These are phyloP conservation scores for Atractiella rhizophila DNA, from an alignment of 768 basidiomycete species.

Conservation along the genomic window DNA sequence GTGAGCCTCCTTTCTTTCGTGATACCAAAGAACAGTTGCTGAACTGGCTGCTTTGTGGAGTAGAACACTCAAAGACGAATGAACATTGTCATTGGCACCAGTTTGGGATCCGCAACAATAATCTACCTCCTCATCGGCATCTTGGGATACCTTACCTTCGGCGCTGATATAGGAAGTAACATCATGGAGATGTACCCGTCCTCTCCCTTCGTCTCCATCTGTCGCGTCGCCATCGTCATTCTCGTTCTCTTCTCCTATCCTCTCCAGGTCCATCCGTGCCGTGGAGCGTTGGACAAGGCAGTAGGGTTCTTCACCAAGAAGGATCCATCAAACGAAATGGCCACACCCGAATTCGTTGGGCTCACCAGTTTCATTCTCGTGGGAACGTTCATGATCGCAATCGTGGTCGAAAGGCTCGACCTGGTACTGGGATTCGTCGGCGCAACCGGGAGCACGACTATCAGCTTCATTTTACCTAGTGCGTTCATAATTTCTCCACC, in stretches of 20 bases:
- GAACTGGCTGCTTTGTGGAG: neutral
- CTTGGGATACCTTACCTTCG: conserved; percentile 18
- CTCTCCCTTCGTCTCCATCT: conserved; percentile 72
- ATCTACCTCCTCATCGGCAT: conserved; percentile 61
- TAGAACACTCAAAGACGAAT: conserved; percentile 52
- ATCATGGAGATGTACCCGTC: conserved; percentile 27
- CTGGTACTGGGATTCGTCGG: conserved; percentile 92
- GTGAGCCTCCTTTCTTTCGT: neutral
- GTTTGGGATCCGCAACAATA: conserved; percentile 58
- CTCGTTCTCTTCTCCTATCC: conserved; percentile 68
- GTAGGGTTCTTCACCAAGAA: conserved; percentile 33
- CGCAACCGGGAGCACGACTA: conserved; percentile 83
- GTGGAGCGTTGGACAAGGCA: conserved; percentile 75
- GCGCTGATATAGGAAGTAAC: conserved; percentile 34
- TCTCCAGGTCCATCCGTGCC: conserved; percentile 75
- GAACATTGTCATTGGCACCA: conserved; percentile 62
- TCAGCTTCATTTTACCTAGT: conserved; percentile 58
- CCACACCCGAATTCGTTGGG: conserved; percentile 23
- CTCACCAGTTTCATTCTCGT: conserved; percentile 29
- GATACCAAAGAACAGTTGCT: neutral
- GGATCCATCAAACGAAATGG: neutral
- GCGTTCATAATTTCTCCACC: conserved; percentile 8
- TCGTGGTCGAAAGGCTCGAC: conserved; percentile 49
- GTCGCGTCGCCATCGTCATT: conserved; percentile 72
- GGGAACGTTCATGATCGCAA: conserved; percentile 45